Evolutionary conservation across 495 filamentous ascomycete genomes (phyloP).

Genomic region (Pseudevernia furfuracea): DNA sequence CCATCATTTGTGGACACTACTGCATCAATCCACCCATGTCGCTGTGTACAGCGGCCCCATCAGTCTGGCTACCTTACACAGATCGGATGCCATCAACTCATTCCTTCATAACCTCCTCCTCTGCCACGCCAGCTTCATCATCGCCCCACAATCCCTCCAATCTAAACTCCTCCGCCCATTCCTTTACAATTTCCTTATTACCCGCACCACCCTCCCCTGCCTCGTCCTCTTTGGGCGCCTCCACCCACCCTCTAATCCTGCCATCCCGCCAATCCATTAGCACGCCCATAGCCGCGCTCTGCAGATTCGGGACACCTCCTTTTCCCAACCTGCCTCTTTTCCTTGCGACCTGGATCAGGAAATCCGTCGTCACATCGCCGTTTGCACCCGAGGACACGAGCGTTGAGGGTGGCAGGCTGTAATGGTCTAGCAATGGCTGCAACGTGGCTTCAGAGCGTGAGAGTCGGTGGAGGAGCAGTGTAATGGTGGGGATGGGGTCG

Average conservation of each 20-base stretch:
- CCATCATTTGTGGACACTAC: background rate
- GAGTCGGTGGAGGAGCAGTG: conserved; percentile 69
- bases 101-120: conserved; percentile 22
- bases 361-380: conserved; percentile 80
- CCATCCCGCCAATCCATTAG: conserved; percentile 95
- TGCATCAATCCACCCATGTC: background rate
- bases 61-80: background rate
- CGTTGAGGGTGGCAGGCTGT: conserved; percentile 58
- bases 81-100: conserved; percentile 5
- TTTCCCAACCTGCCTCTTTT: conserved; percentile 85
- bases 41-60: background rate
- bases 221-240: conserved; percentile 48
- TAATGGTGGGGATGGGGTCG: conserved; percentile 80
- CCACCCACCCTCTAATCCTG: conserved; percentile 86
- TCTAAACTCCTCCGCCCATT: conserved; percentile 95
- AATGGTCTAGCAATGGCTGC: conserved; percentile 68
- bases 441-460: conserved; percentile 58
- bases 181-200: conserved; percentile 77
- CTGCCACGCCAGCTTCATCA: conserved; percentile 37
- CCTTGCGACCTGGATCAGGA: conserved; percentile 86
- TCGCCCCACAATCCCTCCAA: conserved; percentile 89
- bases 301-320: conserved; percentile 81
- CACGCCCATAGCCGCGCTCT: conserved; percentile 82
- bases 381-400: conserved; percentile 50
- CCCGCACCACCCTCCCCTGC: conserved; percentile 42